Evolutionary conservation across 2,329 filamentous ascomycete species (phyloP).

Genomic region (Fulvia fulva): DNA sequence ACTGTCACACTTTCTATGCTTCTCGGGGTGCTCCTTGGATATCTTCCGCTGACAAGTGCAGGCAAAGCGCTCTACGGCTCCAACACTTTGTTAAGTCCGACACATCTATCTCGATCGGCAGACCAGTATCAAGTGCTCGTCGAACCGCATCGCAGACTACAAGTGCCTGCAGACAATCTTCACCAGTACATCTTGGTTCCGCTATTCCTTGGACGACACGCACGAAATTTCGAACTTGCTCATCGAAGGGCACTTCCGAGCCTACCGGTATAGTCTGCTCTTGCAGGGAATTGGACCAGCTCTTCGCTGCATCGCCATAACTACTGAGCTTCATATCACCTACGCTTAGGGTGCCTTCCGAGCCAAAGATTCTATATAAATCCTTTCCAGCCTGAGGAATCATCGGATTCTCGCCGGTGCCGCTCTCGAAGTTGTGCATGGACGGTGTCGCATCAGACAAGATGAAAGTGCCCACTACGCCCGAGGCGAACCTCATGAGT

Average conservation of each 20-base stretch:
- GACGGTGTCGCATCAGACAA: slow-evolving; percentile 51
- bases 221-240: slow-evolving; percentile 52
- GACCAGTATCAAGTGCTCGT: slow-evolving; percentile 39
- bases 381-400: slow-evolving; percentile 43
- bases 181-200: slow-evolving; percentile 45
- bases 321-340: slow-evolving; percentile 51
- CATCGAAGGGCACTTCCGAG: slow-evolving; percentile 47
- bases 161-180: slow-evolving; percentile 51
- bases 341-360: slow-evolving; percentile 50
- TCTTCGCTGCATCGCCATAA: slow-evolving; percentile 39
- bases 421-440: slow-evolving; percentile 54
- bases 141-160: slow-evolving; percentile 52
- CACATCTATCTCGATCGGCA: slow-evolving; percentile 14
- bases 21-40: too few relatives aligned
- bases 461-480: slow-evolving; percentile 55
- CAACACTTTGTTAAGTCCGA: too few relatives aligned
- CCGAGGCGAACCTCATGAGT: slow-evolving; percentile 51
- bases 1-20: too few relatives aligned
- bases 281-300: slow-evolving; percentile 40
- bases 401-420: slow-evolving; percentile 56
- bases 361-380: slow-evolving; percentile 56
- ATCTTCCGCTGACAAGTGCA: too few relatives aligned
- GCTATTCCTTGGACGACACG: slow-evolving; percentile 44
- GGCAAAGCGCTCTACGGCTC: too few relatives aligned
- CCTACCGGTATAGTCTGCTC: slow-evolving; percentile 34